Evolutionary conservation across 306 rosid genomes (phyloP), one percentile per base, ranked within the genome.

Genomic region (Casuarina equisetifolia): DNA sequence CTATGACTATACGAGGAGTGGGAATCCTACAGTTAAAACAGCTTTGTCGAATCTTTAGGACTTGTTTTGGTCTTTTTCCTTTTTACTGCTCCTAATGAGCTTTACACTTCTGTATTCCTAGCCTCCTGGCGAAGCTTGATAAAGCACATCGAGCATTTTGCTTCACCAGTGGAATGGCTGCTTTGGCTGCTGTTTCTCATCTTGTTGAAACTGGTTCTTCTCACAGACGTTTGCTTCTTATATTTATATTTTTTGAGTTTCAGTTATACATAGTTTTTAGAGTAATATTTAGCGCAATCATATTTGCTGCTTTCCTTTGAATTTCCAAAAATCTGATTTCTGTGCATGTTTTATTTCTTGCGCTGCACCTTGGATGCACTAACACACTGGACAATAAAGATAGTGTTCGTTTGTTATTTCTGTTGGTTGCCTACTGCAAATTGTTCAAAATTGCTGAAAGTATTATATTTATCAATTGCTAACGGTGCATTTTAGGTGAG

Each of bases 81-180:
- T 32, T 75, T 61, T 80, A 50, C 58, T 68, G 52, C 55, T 48
- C 80, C 43, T 70, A 73, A 67, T 73, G 82, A 49, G 35, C 78
- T 69, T 49, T 42, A 48, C 32, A 25, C 42, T 19, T 79, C 49
- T 88, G 74, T 83, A 73, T 82, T 81, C 59, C 35, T 84, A 94
- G 97, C 76, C 87, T 90, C 51, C 86, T 89, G 67, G 97, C 98
- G 42, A 84, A 85, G 78, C 97, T 92, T 82, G 97, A 94, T 80
- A 92, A 91, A 80, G 98, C 97, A 17, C 93, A 95, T 81, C 86
- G 91, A 80, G 97, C 98, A 82, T 76, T 95, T 75, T 90, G 98
- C 90, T 95, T 91, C 88, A 88, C 96, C 79, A 95, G 97, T 78
- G 97, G 98, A 82, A 95, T 94, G 98, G 95, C 98, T 79, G 98